A percentile compares a stretch with the other conserved stretches of the same genome.
These are phyloP conservation scores for Xylaria sp. DNA, from an alignment of 2,329 filamentous ascomycete genomes.

Conservation along the genomic window DNA sequence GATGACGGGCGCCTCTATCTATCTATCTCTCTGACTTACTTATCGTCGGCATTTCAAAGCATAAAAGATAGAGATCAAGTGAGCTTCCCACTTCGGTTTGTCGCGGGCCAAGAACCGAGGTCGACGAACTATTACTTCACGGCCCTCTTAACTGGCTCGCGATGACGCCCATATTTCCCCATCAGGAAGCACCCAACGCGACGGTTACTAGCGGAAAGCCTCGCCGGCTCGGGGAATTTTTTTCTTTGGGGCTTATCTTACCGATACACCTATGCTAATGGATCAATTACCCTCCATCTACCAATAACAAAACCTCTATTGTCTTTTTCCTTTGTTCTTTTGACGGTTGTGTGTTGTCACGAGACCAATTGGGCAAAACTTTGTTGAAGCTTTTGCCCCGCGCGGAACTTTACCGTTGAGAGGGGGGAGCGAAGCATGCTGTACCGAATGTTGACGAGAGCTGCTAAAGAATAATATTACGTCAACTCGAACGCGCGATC, in stretches of 20 bases:
- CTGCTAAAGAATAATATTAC: slow-evolving; percentile 8
- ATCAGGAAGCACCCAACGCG: slow-evolving; percentile 6
- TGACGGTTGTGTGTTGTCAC: slow-evolving; percentile 19
- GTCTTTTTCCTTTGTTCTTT: slow-evolving; percentile 1
- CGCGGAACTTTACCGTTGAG: slow-evolving; percentile 25
- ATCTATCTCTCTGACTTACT: slow-evolving; percentile 5
- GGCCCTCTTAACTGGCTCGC: not conserved
- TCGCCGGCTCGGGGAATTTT: slow-evolving; percentile 6
- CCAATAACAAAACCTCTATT: not conserved
- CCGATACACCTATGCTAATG: too few relatives aligned
- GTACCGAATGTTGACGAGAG: too few relatives aligned
- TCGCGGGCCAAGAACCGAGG: slow-evolving; percentile 29
- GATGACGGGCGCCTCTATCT: not conserved
- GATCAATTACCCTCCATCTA: not conserved
- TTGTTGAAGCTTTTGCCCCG: slow-evolving; percentile 12
- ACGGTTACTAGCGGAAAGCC: slow-evolving; percentile 34
- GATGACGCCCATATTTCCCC: slow-evolving; percentile 18
- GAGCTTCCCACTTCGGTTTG: slow-evolving; percentile 32
- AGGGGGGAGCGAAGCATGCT: not conserved
- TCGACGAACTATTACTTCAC: slow-evolving; percentile 10
- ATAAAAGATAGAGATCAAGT: not conserved
- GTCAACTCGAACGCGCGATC: slow-evolving; percentile 14
- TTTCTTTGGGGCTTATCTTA: too few relatives aligned
- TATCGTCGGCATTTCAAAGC: slow-evolving; percentile 14
- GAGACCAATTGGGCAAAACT: slow-evolving; percentile 5